phyloP scores from a whole-genome alignment of 2,329 filamentous ascomycete species.

The Fusarium caatingaense region DNA sequence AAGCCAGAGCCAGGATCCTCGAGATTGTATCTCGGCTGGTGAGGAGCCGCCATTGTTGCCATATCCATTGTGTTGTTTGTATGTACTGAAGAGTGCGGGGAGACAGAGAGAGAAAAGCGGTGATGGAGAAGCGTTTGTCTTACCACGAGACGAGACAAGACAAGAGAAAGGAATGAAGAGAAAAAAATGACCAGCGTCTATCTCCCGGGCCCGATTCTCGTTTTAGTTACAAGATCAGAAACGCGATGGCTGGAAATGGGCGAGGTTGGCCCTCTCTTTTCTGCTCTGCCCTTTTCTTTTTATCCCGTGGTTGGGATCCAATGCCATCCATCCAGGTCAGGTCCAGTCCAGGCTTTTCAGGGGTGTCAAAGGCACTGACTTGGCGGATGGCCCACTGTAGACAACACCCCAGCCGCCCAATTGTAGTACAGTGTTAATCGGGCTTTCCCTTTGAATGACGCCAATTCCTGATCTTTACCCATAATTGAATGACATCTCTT shows the following conservation, averaged over 20 bases:
- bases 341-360: neutral
- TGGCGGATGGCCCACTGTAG: constrained; percentile 10
- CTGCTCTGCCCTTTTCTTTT: neutral
- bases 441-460: neutral
- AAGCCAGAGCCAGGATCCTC: constrained; percentile 36
- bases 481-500: neutral
- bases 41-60: constrained; percentile 35
- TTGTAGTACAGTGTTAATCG: constrained; percentile 14
- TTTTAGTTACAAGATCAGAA: constrained; percentile 29
- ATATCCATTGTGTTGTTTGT: constrained; percentile 3
- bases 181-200: constrained; percentile 6
- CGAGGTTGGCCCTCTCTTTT: constrained; percentile 25
- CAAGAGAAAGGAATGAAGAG: constrained; percentile 8
- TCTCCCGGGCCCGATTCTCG: constrained; percentile 6
- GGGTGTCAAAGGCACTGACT: neutral
- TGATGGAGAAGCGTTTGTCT: neutral
- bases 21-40: constrained; percentile 34
- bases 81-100: neutral
- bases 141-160: neutral
- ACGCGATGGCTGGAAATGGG: constrained; percentile 37
- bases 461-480: neutral
- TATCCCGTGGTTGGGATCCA: constrained; percentile 14
- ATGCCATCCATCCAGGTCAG: neutral
- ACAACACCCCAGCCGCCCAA: constrained; percentile 12
- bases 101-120: neutral